Conservation (phyloP, 495 filamentous ascomycete genomes). For the Usnea hakonensis region DNA sequence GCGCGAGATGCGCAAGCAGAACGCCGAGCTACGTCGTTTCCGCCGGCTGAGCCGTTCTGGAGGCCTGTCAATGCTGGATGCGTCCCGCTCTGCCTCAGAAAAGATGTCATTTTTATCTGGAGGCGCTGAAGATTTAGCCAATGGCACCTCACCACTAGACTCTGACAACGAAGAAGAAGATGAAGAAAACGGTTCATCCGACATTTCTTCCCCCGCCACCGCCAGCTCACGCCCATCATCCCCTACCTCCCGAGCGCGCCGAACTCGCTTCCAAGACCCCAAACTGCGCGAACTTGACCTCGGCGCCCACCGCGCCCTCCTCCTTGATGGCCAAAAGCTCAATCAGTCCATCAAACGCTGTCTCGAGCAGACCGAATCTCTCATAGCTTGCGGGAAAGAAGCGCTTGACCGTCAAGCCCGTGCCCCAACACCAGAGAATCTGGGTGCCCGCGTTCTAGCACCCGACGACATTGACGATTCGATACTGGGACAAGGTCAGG, state of each 20-base stretch:
- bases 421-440: constrained; percentile 68
- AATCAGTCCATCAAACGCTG: constrained; percentile 89
- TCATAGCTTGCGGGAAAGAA: constrained; percentile 80
- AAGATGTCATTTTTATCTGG: constrained; percentile 28
- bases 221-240: constrained; percentile 28
- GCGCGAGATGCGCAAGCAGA: constrained; percentile 83
- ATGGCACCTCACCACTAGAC: constrained; percentile 32
- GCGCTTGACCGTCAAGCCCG: constrained; percentile 75
- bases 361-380: constrained; percentile 73
- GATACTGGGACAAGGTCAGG: constrained; percentile 12
- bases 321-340: constrained; percentile 84
- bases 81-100: constrained; percentile 40
- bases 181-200: constrained; percentile 38
- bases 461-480: constrained; percentile 56
- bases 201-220: constrained; percentile 23
- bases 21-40: constrained; percentile 75
- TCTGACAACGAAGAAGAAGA: constrained; percentile 29
- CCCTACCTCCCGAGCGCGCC: constrained; percentile 36
- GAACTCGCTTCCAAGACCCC: constrained; percentile 53
- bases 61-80: constrained; percentile 50
- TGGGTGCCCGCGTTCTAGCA: constrained; percentile 64
- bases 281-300: constrained; percentile 74
- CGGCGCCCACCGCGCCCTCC: constrained; percentile 75
- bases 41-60: constrained; percentile 73
- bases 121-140: constrained; percentile 27